These are phyloP conservation scores for Erucastrum elatum DNA, from an alignment of 345 rosid genomes.

Conservation along the genomic window DNA sequence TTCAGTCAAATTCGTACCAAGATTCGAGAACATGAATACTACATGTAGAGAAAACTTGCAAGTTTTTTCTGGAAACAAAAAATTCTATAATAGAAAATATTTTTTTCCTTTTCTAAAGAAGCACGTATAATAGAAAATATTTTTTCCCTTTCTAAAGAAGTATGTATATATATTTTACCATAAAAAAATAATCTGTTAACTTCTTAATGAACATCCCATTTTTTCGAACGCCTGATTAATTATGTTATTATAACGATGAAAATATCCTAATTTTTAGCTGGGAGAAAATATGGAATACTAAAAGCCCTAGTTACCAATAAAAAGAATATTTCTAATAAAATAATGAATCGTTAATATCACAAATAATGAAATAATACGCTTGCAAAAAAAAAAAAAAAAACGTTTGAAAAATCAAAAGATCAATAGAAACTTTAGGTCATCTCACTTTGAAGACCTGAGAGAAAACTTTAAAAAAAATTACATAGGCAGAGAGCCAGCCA, in stretches of 20 bases:
- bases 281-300: neutral
- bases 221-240: no score
- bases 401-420: neutral
- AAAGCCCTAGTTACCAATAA: no score
- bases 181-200: neutral
- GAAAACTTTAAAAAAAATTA: neutral
- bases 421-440: neutral
- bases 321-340: no score
- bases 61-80: neutral
- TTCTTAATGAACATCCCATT: neutral
- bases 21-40: neutral
- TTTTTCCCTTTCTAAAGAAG: neutral
- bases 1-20: constrained; percentile 7
- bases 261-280: neutral
- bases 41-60: neutral
- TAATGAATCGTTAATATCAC: neutral
- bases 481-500: neutral
- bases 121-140: neutral
- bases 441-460: neutral
- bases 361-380: neutral
- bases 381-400: neutral
- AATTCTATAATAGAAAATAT: neutral
- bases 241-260: no score
- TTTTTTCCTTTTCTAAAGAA: neutral
- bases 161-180: neutral